Evolutionary conservation across 257 asterid genomes (phyloP).

Genomic region (Ehretia macrophylla): DNA sequence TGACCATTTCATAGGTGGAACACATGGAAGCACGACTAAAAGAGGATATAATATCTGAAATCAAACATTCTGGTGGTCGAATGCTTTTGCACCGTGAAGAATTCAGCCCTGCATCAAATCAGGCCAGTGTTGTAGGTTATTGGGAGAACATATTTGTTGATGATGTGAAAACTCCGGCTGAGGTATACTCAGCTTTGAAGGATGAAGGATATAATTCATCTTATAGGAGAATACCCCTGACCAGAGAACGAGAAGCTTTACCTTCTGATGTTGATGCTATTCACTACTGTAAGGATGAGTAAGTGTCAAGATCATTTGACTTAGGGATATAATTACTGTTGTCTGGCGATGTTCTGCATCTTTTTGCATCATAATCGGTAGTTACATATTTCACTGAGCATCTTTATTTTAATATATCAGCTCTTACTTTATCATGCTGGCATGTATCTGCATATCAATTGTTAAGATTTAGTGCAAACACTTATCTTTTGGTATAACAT

Average conservation of each 20-base stretch:
- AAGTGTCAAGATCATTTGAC: slow-evolving; percentile 35
- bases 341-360: slow-evolving; percentile 4
- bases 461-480: no score
- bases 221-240: slow-evolving; percentile 86
- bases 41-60: slow-evolving; percentile 84
- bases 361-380: background rate
- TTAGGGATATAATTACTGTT: slow-evolving; percentile 5
- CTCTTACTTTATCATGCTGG: no score
- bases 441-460: background rate
- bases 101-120: slow-evolving; percentile 69
- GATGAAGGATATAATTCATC: slow-evolving; percentile 57
- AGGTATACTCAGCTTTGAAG: slow-evolving; percentile 71
- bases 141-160: slow-evolving; percentile 89
- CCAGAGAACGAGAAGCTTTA: slow-evolving; percentile 94
- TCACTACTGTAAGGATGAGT: slow-evolving; percentile 85
- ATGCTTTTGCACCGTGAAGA: slow-evolving; percentile 99
- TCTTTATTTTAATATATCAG: background rate
- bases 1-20: slow-evolving; percentile 66
- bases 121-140: slow-evolving; percentile 84
- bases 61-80: slow-evolving; percentile 82
- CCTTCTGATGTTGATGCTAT: slow-evolving; percentile 92
- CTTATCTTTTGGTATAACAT: no score
- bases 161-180: slow-evolving; percentile 93
- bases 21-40: slow-evolving; percentile 92
- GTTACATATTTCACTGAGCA: background rate